Evolutionary conservation across 306 rosid genomes (phyloP).

Genomic region (Fragaria nilgerrensis): DNA sequence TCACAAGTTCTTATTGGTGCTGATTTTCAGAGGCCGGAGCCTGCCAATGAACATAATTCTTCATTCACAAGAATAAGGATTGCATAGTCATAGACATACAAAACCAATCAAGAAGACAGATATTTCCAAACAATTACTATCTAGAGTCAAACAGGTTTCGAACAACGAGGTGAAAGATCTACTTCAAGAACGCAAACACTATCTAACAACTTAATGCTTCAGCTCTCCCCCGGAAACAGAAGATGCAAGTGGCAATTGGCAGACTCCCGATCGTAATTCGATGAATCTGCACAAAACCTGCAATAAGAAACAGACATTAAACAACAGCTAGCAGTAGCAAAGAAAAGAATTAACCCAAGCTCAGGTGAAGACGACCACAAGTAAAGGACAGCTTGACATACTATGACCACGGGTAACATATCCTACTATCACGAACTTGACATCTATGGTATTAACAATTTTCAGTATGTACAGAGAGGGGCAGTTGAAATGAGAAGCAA

Average conservation of each 20-base stretch:
- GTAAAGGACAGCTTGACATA: background rate
- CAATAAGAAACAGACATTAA: background rate
- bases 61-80: background rate
- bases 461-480: background rate
- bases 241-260: background rate
- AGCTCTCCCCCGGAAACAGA: background rate
- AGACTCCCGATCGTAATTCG: background rate
- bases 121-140: background rate
- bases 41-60: background rate
- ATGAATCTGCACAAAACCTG: conserved; percentile 17
- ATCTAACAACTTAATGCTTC: conserved; percentile 10
- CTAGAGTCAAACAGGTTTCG: background rate
- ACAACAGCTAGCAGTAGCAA: background rate
- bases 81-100: too few relatives aligned
- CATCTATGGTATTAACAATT: background rate
- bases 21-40: background rate
- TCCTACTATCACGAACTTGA: background rate
- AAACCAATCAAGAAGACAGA: background rate
- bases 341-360: background rate
- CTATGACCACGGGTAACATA: background rate
- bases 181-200: conserved; percentile 1
- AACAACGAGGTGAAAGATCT: background rate
- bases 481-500: background rate
- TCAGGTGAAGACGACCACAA: background rate
- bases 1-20: background rate